Base-by-base conservation (phyloP, 805 yeast genomes). In the Wickerhamiella sergipiensis region DNA sequence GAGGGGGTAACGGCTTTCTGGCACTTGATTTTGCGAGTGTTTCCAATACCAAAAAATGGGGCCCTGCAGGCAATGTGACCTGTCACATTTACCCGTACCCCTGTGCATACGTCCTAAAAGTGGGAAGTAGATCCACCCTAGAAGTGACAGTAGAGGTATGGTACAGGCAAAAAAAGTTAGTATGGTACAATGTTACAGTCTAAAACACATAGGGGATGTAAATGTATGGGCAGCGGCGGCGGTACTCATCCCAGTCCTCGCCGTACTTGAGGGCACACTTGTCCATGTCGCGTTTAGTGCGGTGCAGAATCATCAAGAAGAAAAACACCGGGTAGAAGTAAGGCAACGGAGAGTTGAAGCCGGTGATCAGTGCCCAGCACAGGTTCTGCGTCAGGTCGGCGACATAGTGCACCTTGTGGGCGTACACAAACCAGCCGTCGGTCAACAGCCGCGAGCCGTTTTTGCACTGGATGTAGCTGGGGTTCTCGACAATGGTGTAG, bases 291-390 rank as follows among this genome's bases (percentile, higher is more conserved):
- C 98, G 83, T 57, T 73, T 65, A 43, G 95, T 87, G 69, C 98
- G 82, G 70, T 92, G 98, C 45, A 81, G 67, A 65, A 92, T 78
- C 55, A 88, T 96, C 59, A 82, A 70, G 55, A 88, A 78, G 80
- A 87, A 92, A 72, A 92, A 92, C 21, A 73, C 71, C 3, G 98
- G 97, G 80, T 83, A 90, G 70, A 92, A 92, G 90, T 95, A 92
- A 44, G 97, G 95, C 73, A 90, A 79, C 47, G 89, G 85, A 2
- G 95, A 85, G 31, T 73, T 74, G 67, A 82, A 80, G 0, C 98
- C 98, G 67, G 96, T 87, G 55, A 81, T 76, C 54, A 92, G 74
- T 5, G 90, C 95, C 98, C 98, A 92, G 45, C 92, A 76, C 59
- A 85, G 71, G 47, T 94, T 77, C 72, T 88, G 96, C 47, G 77